Evolutionary conservation across 2,329 filamentous ascomycete species (phyloP).

Genomic region (Botrytis sinoallii): DNA sequence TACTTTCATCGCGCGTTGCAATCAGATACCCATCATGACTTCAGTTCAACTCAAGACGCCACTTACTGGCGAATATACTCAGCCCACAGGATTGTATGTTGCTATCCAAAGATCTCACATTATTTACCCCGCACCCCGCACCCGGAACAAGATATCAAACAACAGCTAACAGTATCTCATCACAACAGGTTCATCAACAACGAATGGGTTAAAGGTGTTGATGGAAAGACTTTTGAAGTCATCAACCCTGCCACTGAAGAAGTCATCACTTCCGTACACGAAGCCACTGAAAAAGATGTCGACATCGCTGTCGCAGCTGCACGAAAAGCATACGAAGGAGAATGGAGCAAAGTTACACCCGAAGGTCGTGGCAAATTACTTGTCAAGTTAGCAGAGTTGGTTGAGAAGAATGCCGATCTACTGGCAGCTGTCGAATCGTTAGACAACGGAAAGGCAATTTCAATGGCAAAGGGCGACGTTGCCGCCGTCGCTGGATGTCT

Average conservation of each 20-base stretch:
- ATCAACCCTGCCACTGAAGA: constrained; percentile 86
- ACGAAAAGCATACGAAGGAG: constrained; percentile 77
- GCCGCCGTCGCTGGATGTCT: constrained; percentile 64
- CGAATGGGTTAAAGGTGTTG: constrained; percentile 78
- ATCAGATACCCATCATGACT: constrained; percentile 29
- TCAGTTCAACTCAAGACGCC: constrained; percentile 35
- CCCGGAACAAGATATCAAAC: neutral
- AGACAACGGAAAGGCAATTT: constrained; percentile 82
- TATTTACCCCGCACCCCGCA: constrained; percentile 23
- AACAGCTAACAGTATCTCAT: constrained; percentile 8
- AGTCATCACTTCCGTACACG: constrained; percentile 76
- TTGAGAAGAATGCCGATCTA: constrained; percentile 73
- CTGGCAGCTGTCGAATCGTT: constrained; percentile 82
- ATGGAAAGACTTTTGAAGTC: constrained; percentile 89
- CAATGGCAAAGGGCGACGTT: constrained; percentile 74
- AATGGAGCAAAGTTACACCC: constrained; percentile 67
- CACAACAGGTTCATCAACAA: constrained; percentile 72
- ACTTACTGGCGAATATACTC: constrained; percentile 37
- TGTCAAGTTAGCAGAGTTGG: constrained; percentile 73
- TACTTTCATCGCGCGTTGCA: neutral
- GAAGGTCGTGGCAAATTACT: constrained; percentile 67
- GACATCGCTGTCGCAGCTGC: constrained; percentile 79
- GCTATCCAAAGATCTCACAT: neutral
- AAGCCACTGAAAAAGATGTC: constrained; percentile 85
- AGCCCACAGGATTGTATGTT: constrained; percentile 44